phyloP scores from a whole-genome alignment of 1,284 basidiomycete genomes.

The Flammula alnicola region DNA sequence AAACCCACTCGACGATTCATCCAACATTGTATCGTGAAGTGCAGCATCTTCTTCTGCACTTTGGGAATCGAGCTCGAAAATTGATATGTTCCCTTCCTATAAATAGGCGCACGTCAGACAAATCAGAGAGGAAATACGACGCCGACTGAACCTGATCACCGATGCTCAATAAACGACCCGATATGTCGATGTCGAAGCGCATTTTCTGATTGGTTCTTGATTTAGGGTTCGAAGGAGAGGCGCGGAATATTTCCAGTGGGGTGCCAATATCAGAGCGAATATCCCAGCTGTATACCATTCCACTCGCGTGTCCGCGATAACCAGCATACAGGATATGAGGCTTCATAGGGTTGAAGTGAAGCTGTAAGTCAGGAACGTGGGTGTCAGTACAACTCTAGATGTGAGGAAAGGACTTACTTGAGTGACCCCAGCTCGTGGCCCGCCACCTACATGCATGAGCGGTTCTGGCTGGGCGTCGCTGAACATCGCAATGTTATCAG shows the following conservation, averaged over 20 bases:
- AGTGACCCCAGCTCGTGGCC: conserved; percentile 64
- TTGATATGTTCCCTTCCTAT: conserved; percentile 39
- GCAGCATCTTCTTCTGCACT: not conserved
- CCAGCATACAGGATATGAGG: conserved; percentile 80
- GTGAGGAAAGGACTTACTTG: conserved; percentile 54
- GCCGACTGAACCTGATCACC: conserved; percentile 81
- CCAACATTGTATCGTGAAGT: conserved; percentile 1
- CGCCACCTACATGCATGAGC: conserved; percentile 65
- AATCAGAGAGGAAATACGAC: conserved; percentile 3
- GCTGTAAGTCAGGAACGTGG: no score
- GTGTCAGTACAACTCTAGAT: not conserved
- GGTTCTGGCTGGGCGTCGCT: conserved; percentile 62
- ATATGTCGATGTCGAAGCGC: conserved; percentile 77
- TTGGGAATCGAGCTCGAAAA: conserved; percentile 47
- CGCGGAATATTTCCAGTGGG: conserved; percentile 46
- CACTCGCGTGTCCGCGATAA: conserved; percentile 67
- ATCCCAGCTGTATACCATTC: conserved; percentile 77
- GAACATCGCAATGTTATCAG: conserved; percentile 78
- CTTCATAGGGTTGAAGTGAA: conserved; percentile 77
- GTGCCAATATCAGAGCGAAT: conserved; percentile 63
- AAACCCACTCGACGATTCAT: not conserved
- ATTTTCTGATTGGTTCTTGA: conserved; percentile 77
- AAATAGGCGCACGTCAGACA: not conserved
- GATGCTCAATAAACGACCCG: conserved; percentile 68
- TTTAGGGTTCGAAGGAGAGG: conserved; percentile 17